Evolutionary conservation across 23 red algal species (phyloP).

Genomic region (Gracilaria domingensis): DNA sequence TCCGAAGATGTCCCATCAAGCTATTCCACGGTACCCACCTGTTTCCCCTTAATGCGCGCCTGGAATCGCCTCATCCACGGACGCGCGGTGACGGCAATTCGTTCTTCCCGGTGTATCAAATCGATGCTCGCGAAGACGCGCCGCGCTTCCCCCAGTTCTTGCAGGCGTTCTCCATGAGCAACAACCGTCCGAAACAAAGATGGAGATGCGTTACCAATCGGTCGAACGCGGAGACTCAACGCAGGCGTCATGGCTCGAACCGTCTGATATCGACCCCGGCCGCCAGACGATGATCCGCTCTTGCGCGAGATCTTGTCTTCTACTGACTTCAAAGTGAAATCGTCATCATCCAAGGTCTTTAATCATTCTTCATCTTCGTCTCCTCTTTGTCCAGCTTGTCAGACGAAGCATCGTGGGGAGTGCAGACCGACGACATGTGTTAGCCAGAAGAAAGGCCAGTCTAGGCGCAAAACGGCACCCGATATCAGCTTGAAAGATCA

Average conservation of each 20-base stretch:
- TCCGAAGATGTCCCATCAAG: conserved; percentile 52
- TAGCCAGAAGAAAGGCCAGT: background rate
- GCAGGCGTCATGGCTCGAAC: conserved; percentile 6
- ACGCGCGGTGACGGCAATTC: background rate
- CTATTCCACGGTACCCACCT: conserved; percentile 59
- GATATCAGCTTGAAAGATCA: background rate
- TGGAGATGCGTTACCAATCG: conserved; percentile 27
- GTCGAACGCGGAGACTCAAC: no score
- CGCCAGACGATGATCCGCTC: conserved; percentile 1
- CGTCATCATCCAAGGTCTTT: conserved; percentile 73
- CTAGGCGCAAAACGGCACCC: background rate
- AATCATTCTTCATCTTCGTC: conserved; percentile 51
- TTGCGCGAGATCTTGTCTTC: conserved; percentile 29
- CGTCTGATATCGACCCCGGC: background rate
- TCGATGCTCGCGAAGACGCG: background rate
- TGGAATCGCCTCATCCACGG: conserved; percentile 49
- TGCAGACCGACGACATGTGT: background rate
- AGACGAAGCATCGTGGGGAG: background rate
- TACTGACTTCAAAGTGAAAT: conserved; percentile 37
- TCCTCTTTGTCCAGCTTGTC: conserved; percentile 38
- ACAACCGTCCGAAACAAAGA: conserved; percentile 74
- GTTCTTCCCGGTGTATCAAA: conserved; percentile 44
- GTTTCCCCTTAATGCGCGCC: conserved; percentile 52
- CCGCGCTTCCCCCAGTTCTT: background rate
- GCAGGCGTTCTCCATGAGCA: conserved; percentile 39